Percentiles rank a stretch among this genome's conserved stretches.
These are phyloP conservation scores for Cystobasidiaceae sp. DNA, from an alignment of 1,284 basidiomycete genomes.

Conservation along the genomic window DNA sequence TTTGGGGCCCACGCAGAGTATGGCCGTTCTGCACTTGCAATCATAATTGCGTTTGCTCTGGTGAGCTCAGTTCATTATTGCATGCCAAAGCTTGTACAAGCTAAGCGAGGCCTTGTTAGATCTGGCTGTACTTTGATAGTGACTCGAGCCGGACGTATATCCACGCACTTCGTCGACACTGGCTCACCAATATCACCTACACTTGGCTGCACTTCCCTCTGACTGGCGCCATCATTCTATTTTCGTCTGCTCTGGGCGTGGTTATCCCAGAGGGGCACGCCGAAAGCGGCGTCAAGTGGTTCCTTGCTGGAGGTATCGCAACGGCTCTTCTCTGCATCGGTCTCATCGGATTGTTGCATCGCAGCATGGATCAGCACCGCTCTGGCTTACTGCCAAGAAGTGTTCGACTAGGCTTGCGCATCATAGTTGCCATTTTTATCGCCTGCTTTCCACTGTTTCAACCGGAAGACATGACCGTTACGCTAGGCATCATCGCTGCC, in stretches of 20 bases:
- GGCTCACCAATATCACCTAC: slow-evolving; percentile 42
- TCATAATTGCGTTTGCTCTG: slow-evolving; percentile 42
- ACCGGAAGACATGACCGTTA: slow-evolving; percentile 35
- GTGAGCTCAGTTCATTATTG: not conserved
- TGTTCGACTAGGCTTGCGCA: slow-evolving; percentile 38
- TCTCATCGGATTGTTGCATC: slow-evolving; percentile 41
- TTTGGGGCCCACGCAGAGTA: not conserved
- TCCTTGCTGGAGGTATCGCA: slow-evolving; percentile 39
- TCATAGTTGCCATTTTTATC: slow-evolving; percentile 37
- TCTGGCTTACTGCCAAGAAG: slow-evolving; percentile 40
- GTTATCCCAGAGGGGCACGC: not conserved
- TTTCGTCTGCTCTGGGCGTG: not conserved
- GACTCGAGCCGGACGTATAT: slow-evolving; percentile 44
- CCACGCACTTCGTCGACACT: slow-evolving; percentile 44
- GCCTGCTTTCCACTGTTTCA: slow-evolving; percentile 38
- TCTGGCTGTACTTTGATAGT: slow-evolving; percentile 41
- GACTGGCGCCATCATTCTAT: slow-evolving; percentile 40
- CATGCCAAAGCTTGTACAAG: not conserved
- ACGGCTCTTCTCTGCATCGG: slow-evolving; percentile 38
- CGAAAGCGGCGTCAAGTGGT: slow-evolving; percentile 40
- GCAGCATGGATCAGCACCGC: slow-evolving; percentile 39
- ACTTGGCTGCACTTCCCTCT: slow-evolving; percentile 45
- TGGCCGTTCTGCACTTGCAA: slow-evolving; percentile 35
- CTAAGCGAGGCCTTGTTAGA: too few relatives aligned
- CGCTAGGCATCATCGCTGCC: slow-evolving; percentile 37